phyloP scores from a whole-genome alignment of 352 stramenopile species.

The Phytophthora pseudosyringae region DNA sequence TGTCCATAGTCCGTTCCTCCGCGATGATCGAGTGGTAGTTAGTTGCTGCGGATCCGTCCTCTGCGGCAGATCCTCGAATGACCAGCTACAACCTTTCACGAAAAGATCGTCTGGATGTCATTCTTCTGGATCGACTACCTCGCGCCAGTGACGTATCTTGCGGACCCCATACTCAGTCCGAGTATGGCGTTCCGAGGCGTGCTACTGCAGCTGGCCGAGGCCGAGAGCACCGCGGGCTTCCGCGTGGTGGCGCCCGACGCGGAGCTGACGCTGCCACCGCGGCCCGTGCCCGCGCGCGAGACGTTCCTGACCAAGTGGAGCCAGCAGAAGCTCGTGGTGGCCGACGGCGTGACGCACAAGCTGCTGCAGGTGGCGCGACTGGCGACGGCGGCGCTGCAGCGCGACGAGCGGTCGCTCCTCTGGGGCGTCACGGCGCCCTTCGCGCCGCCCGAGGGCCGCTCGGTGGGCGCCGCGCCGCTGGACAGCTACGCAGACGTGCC shows the following conservation, averaged over 20 bases:
- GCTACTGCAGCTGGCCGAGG: constrained; percentile 52
- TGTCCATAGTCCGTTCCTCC: neutral
- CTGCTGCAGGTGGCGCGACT: constrained; percentile 62
- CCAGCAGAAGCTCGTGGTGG: constrained; percentile 64
- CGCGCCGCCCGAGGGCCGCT: constrained; percentile 8
- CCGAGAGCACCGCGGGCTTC: constrained; percentile 44
- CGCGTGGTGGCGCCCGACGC: constrained; percentile 57
- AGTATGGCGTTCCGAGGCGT: constrained; percentile 77
- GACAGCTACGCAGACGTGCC: constrained; percentile 16
- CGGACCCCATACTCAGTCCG: neutral
- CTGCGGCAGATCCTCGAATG: neutral
- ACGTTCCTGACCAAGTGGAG: constrained; percentile 31
- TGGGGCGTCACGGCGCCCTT: constrained; percentile 47
- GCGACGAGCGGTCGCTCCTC: constrained; percentile 50
- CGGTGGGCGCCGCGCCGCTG: constrained; percentile 24
- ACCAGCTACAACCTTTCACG: constrained; percentile 16
- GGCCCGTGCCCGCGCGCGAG: constrained; percentile 1
- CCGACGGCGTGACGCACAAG: constrained; percentile 57
- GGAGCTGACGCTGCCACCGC: constrained; percentile 45
- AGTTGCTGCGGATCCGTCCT: neutral
- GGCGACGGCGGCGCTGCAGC: constrained; percentile 44
- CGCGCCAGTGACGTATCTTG: constrained; percentile 12
- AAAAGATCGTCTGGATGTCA: constrained; percentile 12
- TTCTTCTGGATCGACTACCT: neutral
- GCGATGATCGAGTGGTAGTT: neutral